These are phyloP conservation scores for Inosperma sp. DNA, from an alignment of 768 basidiomycete genomes.

Conservation along the genomic window DNA sequence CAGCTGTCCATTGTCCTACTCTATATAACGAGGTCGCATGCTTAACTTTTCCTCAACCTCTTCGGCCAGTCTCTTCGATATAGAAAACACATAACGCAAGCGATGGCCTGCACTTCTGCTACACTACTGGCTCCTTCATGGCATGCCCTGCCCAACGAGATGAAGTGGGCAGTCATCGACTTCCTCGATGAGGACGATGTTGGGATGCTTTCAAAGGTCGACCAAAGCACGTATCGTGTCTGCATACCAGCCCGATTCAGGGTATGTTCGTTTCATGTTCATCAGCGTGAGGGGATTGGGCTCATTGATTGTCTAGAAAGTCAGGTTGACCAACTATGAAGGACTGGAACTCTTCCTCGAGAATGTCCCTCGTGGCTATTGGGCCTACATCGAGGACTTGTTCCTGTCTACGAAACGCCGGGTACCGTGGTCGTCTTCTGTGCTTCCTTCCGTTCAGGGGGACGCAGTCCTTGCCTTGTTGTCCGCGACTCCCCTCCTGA, in stretches of 20 bases:
- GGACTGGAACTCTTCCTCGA: constrained; percentile 49
- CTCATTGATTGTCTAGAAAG: constrained; percentile 32
- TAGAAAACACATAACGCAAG: too few species aligned
- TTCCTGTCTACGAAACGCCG: constrained; percentile 37
- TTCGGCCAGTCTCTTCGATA: too few species aligned
- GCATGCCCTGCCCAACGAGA: constrained; percentile 59
- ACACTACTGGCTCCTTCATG: constrained; percentile 35
- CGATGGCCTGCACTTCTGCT: not conserved
- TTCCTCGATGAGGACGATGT: constrained; percentile 43
- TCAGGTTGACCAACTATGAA: constrained; percentile 44
- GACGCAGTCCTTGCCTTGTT: constrained; percentile 51
- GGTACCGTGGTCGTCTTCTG: constrained; percentile 17
- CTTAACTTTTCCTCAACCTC: too few species aligned
- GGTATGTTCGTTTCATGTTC: constrained; percentile 31
- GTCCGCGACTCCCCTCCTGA: constrained; percentile 42
- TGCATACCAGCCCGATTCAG: constrained; percentile 59
- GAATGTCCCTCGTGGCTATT: constrained; percentile 53
- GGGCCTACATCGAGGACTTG: constrained; percentile 49
- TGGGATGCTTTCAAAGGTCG: constrained; percentile 44
- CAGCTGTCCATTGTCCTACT: too few species aligned
- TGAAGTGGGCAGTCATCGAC: constrained; percentile 55
- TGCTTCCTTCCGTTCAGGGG: constrained; percentile 32
- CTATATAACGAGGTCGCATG: too few species aligned
- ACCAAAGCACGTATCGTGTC: constrained; percentile 46
- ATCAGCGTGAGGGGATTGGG: constrained; percentile 14